A percentile compares a stretch with the other conserved stretches of the same genome.
These are phyloP conservation scores for Eremothecium gossypii DNA, from an alignment of 1,139 yeast genomes.

Conservation along the genomic window DNA sequence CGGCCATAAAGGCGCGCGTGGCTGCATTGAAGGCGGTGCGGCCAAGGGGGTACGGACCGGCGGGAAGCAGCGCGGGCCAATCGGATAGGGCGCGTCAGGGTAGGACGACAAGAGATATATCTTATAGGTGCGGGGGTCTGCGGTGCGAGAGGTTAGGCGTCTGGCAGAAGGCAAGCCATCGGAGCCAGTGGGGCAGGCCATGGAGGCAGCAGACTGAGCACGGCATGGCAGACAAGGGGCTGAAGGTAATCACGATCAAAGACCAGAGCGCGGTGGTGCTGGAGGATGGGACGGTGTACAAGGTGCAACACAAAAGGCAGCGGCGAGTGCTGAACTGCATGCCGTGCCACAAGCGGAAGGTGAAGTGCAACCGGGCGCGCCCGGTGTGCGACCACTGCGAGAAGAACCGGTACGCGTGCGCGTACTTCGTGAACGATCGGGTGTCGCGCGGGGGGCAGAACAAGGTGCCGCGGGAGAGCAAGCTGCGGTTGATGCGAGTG, in stretches of 20 bases:
- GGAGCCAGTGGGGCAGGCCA: background rate
- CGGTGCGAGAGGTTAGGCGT: too few species aligned
- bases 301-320: slow-evolving; percentile 52
- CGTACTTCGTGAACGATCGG: slow-evolving; percentile 49
- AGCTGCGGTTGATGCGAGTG: slow-evolving; percentile 30
- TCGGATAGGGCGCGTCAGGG: too few species aligned
- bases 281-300: slow-evolving; percentile 41
- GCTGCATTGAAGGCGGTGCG: too few species aligned
- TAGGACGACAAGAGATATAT: too few species aligned
- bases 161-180: background rate
- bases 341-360: slow-evolving; percentile 53
- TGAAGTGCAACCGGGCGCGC: slow-evolving; percentile 44
- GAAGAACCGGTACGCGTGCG: slow-evolving; percentile 34
- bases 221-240: slow-evolving; percentile 1
- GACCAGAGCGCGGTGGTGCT: slow-evolving; percentile 32
- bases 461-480: slow-evolving; percentile 1
- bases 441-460: slow-evolving; percentile 35
- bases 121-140: too few species aligned
- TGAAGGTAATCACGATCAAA: slow-evolving; percentile 25
- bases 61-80: too few species aligned
- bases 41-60: too few species aligned
- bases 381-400: slow-evolving; percentile 41
- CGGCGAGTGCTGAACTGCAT: slow-evolving; percentile 49
- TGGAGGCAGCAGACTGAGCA: background rate
- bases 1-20: too few species aligned